Evolutionary conservation across 352 stramenopile species (phyloP).

Genomic region (Globisporangium parvum): DNA sequence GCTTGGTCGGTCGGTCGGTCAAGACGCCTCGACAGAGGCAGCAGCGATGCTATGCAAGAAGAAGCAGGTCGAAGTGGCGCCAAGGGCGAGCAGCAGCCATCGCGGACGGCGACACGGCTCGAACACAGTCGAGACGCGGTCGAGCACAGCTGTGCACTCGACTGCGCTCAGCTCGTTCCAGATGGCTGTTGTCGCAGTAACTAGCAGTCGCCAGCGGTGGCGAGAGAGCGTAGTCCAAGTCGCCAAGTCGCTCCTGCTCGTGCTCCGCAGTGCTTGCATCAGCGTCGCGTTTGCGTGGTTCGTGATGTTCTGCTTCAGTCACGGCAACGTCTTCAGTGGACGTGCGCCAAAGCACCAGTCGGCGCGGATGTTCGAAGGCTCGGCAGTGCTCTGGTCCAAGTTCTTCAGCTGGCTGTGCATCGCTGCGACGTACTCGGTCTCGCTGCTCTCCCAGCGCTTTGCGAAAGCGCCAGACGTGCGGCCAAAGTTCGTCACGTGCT

Average conservation of each 20-base stretch:
- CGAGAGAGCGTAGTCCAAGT: not conserved
- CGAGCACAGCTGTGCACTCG: not conserved
- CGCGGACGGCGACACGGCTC: not conserved
- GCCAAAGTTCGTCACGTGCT: slow-evolving; percentile 3
- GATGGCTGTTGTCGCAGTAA: not conserved
- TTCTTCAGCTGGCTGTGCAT: slow-evolving; percentile 3
- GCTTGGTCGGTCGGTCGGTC: too few relatives aligned
- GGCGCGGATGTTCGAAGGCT: not conserved
- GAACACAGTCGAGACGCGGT: not conserved
- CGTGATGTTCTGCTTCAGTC: slow-evolving; percentile 2
- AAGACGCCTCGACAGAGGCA: too few relatives aligned
- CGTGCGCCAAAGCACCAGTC: not conserved
- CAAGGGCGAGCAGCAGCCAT: too few relatives aligned
- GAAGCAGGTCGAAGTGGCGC: too few relatives aligned
- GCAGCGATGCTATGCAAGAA: too few relatives aligned
- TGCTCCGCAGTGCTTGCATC: slow-evolving; percentile 1
- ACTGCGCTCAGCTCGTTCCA: not conserved
- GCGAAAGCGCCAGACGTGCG: too few relatives aligned
- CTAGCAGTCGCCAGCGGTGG: not conserved
- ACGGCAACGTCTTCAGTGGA: slow-evolving; percentile 2
- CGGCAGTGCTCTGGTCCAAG: slow-evolving; percentile 1
- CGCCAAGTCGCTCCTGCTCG: not conserved
- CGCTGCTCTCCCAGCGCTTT: not conserved
- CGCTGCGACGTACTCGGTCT: not conserved
- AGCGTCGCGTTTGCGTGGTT: slow-evolving; percentile 1